Percentiles rank a stretch among this genome's conserved stretches.
These are phyloP conservation scores for Talaromyces sp. DNA, from an alignment of 2,329 filamentous ascomycete genomes.

Conservation along the genomic window DNA sequence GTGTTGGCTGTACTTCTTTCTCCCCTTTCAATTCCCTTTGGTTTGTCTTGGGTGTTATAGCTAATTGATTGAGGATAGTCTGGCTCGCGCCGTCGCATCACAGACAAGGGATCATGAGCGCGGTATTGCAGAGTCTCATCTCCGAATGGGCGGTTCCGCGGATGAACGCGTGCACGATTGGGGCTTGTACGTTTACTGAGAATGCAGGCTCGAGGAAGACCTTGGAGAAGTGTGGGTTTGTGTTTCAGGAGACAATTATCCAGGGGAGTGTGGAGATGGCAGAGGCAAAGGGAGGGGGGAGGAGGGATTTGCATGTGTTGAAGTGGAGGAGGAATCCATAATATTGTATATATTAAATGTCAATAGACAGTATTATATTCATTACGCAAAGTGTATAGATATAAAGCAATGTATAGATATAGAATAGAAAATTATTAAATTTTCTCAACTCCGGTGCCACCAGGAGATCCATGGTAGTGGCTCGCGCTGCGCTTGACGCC, in stretches of 20 bases:
- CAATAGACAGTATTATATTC: neutral
- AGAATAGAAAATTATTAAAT: too few species aligned
- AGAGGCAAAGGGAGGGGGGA: constrained; percentile 13
- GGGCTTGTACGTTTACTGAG: constrained; percentile 16
- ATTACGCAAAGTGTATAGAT: neutral
- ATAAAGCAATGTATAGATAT: neutral
- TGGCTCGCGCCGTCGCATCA: constrained; percentile 21
- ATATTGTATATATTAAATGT: neutral
- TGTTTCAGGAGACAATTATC: constrained; percentile 13
- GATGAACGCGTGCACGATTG: constrained; percentile 21
- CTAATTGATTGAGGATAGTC: constrained; percentile 15
- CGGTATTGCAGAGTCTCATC: constrained; percentile 17
- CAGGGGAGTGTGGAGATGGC: constrained; percentile 13
- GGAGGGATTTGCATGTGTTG: constrained; percentile 16
- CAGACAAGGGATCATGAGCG: constrained; percentile 24
- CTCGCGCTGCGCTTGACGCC: constrained; percentile 20
- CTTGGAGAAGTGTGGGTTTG: constrained; percentile 24
- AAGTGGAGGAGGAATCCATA: constrained; percentile 4
- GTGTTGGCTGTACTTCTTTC: constrained; percentile 16
- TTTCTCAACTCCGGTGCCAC: constrained; percentile 16
- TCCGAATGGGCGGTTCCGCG: constrained; percentile 21
- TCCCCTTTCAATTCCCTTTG: too few species aligned
- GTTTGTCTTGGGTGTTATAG: too few species aligned
- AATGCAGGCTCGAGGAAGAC: constrained; percentile 22
- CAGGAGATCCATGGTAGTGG: constrained; percentile 24